These are phyloP conservation scores for Apiospora sp. DNA, from an alignment of 2,329 filamentous ascomycete species.

Conservation along the genomic window DNA sequence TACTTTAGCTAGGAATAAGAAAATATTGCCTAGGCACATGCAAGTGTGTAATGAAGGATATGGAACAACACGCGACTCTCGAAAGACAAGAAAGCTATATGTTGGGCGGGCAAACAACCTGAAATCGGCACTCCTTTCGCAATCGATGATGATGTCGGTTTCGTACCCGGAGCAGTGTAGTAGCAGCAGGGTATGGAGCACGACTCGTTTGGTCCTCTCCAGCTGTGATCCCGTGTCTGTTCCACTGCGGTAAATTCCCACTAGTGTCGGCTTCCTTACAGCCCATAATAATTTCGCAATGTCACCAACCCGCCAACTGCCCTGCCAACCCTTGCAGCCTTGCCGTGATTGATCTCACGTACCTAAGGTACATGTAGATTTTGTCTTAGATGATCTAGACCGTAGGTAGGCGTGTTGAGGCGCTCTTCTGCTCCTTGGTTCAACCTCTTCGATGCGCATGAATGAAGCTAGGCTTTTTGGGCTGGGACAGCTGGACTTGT, in stretches of 20 bases:
- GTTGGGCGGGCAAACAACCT: background rate
- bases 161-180: background rate
- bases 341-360: background rate
- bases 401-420: too few relatives aligned
- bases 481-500: background rate
- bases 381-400: too few relatives aligned
- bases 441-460: background rate
- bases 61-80: slow-evolving; percentile 10
- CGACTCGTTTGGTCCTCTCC: background rate
- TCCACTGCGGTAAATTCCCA: slow-evolving; percentile 15
- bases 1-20: background rate
- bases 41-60: background rate
- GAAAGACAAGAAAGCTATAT: slow-evolving; percentile 3
- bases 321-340: background rate
- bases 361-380: background rate
- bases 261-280: background rate
- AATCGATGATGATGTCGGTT: slow-evolving; percentile 14
- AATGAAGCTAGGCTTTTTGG: background rate
- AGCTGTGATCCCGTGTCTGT: slow-evolving; percentile 4
- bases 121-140: slow-evolving; percentile 17
- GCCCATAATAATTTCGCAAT: background rate
- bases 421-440: background rate
- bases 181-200: background rate
- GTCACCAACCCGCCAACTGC: background rate
- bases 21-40: background rate